Evolutionary conservation across 2,329 filamentous ascomycete species (phyloP), one percentile per base, ranked within the genome.

Genomic region (Calonectria ilicicola): DNA sequence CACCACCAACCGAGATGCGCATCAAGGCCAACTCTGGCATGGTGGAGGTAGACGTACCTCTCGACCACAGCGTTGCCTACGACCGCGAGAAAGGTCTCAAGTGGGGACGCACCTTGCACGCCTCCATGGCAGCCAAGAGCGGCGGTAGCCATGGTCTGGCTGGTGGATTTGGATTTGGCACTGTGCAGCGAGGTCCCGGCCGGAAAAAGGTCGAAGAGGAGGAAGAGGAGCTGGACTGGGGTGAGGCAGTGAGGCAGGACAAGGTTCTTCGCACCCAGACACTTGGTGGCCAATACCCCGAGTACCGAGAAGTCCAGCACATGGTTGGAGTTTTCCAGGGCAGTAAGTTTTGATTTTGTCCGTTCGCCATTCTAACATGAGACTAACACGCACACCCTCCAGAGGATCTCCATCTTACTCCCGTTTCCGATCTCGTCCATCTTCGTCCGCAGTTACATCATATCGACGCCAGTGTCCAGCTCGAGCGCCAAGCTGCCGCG

Each of bases 361-460:
- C 10, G 21, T 29, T 35, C 21, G 26, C 66, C 51, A 26, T n/a
- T 9, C 14, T 26, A 8, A 23, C 19, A n/a, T 12, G n/a, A 8
- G 40, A n/a, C 75, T 81, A 73, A 82, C 75, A 68, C 26, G 14
- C 29, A 32, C 63, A 32, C 26, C 32, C 10, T 17, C 19, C 75
- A 96, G 94, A 94, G 78, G 92, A 97, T 81, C 87, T 98, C 12
- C 95, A 98, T 84, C 91, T 98, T 46, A 97, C 95, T 1, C 94
- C 94, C 27, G 91, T 97, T 56, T 92, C 93, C 47, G 93, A 94
- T 2, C 91, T 98, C 53, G 94, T 98, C 49, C 95, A 98, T 81
- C 91, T 99, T 80, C 94, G 96, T 5, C 95, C 97, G 0, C 95
- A 98, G 80, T 93, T 98, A 73, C 95, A 98, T 84, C 95, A 98